These are phyloP conservation scores for Mortierella sp. DNA, from an alignment of 371 early-diverging fungal species.

Conservation along the genomic window DNA sequence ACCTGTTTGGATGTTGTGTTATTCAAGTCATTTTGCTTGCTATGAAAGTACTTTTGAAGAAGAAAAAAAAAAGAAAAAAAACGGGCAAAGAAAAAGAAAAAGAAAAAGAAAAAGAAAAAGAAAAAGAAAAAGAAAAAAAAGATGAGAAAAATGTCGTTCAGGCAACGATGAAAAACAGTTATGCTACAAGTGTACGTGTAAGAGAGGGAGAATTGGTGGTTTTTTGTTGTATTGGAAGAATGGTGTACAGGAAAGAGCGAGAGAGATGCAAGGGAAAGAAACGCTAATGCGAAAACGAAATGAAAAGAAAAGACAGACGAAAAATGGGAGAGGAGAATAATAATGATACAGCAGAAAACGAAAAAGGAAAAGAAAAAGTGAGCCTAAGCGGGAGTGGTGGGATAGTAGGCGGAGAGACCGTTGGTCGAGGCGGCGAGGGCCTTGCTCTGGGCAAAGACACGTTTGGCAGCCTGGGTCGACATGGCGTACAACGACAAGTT, in stretches of 20 bases:
- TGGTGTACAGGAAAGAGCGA: not conserved
- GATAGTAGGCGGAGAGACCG: constrained; percentile 40
- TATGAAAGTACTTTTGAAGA: not conserved
- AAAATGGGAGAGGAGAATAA: not conserved
- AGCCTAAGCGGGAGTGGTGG: constrained; percentile 36
- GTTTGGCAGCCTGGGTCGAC: constrained; percentile 54
- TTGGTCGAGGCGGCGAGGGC: constrained; percentile 45
- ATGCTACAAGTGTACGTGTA: not conserved
- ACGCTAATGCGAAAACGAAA: not conserved
- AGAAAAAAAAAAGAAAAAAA: not conserved
- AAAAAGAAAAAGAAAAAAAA: constrained; percentile 5
- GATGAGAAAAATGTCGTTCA: not conserved
- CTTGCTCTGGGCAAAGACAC: constrained; percentile 52
- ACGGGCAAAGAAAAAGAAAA: not conserved
- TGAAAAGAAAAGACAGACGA: not conserved
- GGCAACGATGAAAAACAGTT: not conserved
- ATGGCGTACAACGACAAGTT: constrained; percentile 46
- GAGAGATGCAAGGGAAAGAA: not conserved
- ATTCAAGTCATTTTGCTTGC: not conserved
- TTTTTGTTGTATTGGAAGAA: not conserved
- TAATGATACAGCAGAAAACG: not conserved
- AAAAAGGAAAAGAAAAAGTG: not conserved
- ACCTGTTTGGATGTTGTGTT: not conserved
- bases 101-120: not conserved
- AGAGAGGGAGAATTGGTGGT: not conserved